Evolutionary conservation across 345 rosid species (phyloP), one percentile per base, ranked within the genome.

Genomic region (Brassica cretica): DNA sequence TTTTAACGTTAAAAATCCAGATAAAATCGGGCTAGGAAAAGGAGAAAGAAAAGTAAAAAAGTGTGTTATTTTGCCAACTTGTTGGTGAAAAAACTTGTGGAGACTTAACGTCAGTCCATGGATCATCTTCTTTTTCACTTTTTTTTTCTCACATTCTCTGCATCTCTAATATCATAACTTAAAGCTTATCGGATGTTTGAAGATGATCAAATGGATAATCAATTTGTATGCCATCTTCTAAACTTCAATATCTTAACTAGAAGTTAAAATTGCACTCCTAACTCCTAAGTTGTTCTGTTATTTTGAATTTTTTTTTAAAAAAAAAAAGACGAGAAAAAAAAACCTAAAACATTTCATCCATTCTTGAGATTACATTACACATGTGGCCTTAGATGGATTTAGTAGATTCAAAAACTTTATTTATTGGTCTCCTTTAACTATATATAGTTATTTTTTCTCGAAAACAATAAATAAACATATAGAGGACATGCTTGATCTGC

Each of bases 1-100:
- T 21, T 21, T 21, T 21, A 21, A 21, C 24, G 24, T 21, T 21
- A 21, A 21, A 21, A 21, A 21, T 21, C 24, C 24, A 21, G 2
- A 21, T 5, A 6, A 27, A 64, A 55, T 18, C 39, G 55, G 21
- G 35, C 72, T 16, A 1, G 35, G 64, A 44, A 18, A 64, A 16
- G 5, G 16, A 49, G 64, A 69, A 72, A 77, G 18, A 15, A 65
- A 39, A 41, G 12, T 39, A 61, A 30, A 70, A 75, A 71, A 65
- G 65, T 3, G 67, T 8, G 35, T 25, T 15, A 35, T 60, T 61
- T 66, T 59, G 74, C 72, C 74, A 61, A 76, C 80, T 66, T 66
- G 74, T 58, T 27, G 70, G 80, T 56, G 30, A 76, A 44, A 70
- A 70, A 71, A 63, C 65, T 64, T 10, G 66, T 51, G 19, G 18